Conservation (phyloP, 2,329 filamentous ascomycete genomes). For the Conoideocrella luteorostrata region DNA sequence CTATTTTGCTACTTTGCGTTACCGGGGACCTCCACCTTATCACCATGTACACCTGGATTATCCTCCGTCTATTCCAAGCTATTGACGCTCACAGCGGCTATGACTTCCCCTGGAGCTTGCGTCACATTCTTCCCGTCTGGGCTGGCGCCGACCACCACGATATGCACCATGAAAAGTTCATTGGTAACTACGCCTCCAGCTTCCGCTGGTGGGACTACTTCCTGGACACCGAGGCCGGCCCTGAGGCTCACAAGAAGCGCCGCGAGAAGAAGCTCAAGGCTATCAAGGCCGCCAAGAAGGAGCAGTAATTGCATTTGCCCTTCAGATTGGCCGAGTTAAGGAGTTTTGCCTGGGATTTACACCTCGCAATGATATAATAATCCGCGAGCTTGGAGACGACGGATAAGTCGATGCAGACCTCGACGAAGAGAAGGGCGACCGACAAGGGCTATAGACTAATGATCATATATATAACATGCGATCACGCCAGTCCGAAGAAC, state of each 20-base stretch:
- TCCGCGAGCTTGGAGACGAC: too few species aligned
- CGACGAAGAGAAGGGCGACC: too few species aligned
- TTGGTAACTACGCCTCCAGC: conserved; percentile 95
- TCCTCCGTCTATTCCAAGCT: conserved; percentile 88
- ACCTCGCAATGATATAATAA: too few species aligned
- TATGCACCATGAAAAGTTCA: conserved; percentile 95
- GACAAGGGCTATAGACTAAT: conserved; percentile 9
- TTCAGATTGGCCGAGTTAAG: too few species aligned
- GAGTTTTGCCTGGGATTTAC: too few species aligned
- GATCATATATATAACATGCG: conserved; percentile 8
- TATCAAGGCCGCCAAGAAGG: conserved; percentile 56
- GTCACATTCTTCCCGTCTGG: conserved; percentile 96
- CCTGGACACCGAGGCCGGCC: conserved; percentile 87
- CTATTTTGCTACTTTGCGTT: conserved; percentile 75
- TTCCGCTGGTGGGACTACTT: conserved; percentile 99
- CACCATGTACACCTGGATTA: conserved; percentile 98
- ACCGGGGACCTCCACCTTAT: conserved; percentile 87
- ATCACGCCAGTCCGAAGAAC: conserved; percentile 14
- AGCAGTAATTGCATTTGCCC: conserved; percentile 53
- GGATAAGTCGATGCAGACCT: too few species aligned
- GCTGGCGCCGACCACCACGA: conserved; percentile 96
- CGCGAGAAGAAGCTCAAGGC: conserved; percentile 68
- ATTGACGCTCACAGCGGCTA: conserved; percentile 97
- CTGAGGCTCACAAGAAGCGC: conserved; percentile 78
- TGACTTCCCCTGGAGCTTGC: conserved; percentile 95